phyloP scores from a whole-genome alignment of 805 yeast species.

The Zygosaccharomyces bisporus region DNA sequence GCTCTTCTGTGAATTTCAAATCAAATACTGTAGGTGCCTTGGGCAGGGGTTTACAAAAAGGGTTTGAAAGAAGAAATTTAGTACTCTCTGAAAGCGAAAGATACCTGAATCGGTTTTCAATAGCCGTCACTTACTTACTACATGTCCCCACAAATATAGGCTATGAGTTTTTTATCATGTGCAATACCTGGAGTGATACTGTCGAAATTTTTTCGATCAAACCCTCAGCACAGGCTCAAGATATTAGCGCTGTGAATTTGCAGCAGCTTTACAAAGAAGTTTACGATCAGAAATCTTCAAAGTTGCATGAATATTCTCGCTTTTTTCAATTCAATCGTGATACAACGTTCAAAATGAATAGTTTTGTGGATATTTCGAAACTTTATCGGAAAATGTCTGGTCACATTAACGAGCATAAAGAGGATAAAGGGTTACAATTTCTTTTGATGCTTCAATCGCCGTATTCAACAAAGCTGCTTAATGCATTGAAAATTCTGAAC shows the following conservation, averaged over 20 bases:
- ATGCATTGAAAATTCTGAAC: conserved; percentile 43
- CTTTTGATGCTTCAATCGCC: conserved; percentile 76
- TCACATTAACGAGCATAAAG: conserved; percentile 51
- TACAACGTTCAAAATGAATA: conserved; percentile 51
- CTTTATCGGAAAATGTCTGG: conserved; percentile 58
- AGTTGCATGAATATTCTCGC: conserved; percentile 40
- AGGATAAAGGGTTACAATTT: conserved; percentile 62
- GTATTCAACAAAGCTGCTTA: conserved; percentile 44
- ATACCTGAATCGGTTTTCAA: conserved; percentile 53
- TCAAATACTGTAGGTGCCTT: conserved; percentile 73
- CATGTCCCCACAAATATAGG: conserved; percentile 65
- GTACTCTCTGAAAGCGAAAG: conserved; percentile 43
- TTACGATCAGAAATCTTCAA: conserved; percentile 45
- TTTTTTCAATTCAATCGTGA: conserved; percentile 52
- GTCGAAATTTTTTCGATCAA: conserved; percentile 57
- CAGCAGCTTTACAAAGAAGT: conserved; percentile 54
- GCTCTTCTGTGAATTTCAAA: conserved; percentile 66
- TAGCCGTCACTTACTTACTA: conserved; percentile 60
- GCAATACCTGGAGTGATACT: conserved; percentile 56
- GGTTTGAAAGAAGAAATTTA: conserved; percentile 66
- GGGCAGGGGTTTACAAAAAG: conserved; percentile 79
- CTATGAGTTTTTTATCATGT: conserved; percentile 67
- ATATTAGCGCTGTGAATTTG: conserved; percentile 30
- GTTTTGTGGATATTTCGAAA: conserved; percentile 52
- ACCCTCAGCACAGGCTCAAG: conserved; percentile 64